Conservation (phyloP, 768 basidiomycete genomes). For the Lactarius trivialis region DNA sequence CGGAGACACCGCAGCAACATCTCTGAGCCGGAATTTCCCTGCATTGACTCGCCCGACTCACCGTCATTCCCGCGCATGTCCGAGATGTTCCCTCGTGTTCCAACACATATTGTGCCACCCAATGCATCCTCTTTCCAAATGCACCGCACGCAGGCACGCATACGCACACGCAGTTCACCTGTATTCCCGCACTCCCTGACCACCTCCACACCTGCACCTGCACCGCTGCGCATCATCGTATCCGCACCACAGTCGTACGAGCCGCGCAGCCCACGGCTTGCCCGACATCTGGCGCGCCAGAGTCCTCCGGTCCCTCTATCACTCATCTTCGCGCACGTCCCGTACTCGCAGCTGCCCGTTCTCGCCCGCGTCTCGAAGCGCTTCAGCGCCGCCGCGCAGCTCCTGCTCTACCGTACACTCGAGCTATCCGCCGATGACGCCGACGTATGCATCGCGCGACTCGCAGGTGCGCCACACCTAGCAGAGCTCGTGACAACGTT, state of each 20-base stretch:
- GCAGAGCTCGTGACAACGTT: slow-evolving; percentile 28
- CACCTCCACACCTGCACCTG: not conserved
- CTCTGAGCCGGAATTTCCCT: not conserved
- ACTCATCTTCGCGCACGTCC: slow-evolving; percentile 22
- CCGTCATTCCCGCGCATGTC: not conserved
- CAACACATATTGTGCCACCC: not conserved
- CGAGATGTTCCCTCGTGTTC: not conserved
- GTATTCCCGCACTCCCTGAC: not conserved
- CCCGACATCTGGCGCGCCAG: slow-evolving; percentile 5
- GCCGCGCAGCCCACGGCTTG: slow-evolving; percentile 1
- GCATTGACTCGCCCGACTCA: not conserved
- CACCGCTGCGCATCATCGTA: no score
- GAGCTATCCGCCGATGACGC: slow-evolving; percentile 20
- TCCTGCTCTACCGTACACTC: slow-evolving; percentile 26
- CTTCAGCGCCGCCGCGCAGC: slow-evolving; percentile 25
- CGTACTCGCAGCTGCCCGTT: slow-evolving; percentile 22
- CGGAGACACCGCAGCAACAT: slow-evolving; percentile 21
- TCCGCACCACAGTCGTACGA: no score
- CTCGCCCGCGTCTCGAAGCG: slow-evolving; percentile 26
- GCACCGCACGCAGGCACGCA: slow-evolving; percentile 6
- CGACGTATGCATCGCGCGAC: slow-evolving; percentile 25
- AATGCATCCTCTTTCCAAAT: not conserved
- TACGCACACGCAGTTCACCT: slow-evolving; percentile 18
- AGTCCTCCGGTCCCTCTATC: slow-evolving; percentile 16
- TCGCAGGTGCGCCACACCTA: slow-evolving; percentile 26